phyloP scores from a whole-genome alignment of 164 flowering plant genomes.

The Nelumbo lutea region DNA sequence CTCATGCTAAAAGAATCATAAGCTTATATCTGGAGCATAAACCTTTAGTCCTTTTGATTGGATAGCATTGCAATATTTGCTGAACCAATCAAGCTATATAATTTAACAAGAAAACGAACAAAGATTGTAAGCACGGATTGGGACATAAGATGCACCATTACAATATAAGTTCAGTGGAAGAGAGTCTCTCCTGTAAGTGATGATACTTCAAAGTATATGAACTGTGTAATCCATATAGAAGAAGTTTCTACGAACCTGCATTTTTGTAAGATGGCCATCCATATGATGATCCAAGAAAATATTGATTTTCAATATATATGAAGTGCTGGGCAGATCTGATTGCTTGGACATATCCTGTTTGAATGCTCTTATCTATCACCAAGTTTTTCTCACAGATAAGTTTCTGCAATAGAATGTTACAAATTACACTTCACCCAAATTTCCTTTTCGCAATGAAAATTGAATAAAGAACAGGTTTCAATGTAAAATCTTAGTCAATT shows the following conservation, averaged over 20 bases:
- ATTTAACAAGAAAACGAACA: too few species aligned
- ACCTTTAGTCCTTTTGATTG: too few species aligned
- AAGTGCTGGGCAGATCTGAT: constrained; percentile 80
- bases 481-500: too few species aligned
- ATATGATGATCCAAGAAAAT: constrained; percentile 82
- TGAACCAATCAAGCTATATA: too few species aligned
- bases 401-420: constrained; percentile 41
- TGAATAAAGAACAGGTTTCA: too few species aligned
- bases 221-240: background rate
- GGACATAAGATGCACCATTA: too few species aligned
- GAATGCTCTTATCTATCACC: constrained; percentile 76
- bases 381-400: constrained; percentile 50
- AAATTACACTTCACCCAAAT: background rate
- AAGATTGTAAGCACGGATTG: too few species aligned
- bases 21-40: too few species aligned
- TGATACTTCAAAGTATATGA: background rate
- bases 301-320: constrained; percentile 80
- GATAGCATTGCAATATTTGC: too few species aligned
- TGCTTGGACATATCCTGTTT: constrained; percentile 75
- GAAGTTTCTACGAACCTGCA: constrained; percentile 48
- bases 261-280: constrained; percentile 73
- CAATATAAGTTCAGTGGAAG: too few species aligned
- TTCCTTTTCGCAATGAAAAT: too few species aligned
- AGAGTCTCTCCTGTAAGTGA: background rate
- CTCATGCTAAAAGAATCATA: too few species aligned